phyloP scores from a whole-genome alignment of 2,329 filamentous ascomycete species.

The Cadophora luteo-olivacea region DNA sequence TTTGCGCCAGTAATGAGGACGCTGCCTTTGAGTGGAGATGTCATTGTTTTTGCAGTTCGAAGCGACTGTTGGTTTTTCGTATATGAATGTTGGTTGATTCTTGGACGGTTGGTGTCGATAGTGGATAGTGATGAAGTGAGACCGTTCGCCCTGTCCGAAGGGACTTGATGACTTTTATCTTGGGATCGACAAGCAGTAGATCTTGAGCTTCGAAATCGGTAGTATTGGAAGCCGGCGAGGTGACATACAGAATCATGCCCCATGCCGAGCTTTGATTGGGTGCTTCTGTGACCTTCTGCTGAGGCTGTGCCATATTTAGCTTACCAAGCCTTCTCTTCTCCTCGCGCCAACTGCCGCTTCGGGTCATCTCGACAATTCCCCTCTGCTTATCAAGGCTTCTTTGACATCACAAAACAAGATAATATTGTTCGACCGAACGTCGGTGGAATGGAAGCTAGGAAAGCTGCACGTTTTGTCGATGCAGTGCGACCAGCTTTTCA shows the following conservation, averaged over 20 bases:
- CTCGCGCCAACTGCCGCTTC: not conserved
- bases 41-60: not conserved
- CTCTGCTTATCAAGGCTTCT: not conserved
- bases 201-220: not conserved
- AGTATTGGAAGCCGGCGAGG: not conserved
- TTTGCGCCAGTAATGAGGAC: constrained; percentile 30
- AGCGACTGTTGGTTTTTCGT: not conserved
- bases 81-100: no score
- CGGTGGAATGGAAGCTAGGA: not conserved
- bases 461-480: not conserved
- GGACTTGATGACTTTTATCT: no score
- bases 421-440: not conserved
- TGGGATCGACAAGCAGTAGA: not conserved
- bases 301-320: not conserved
- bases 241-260: not conserved
- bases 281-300: not conserved
- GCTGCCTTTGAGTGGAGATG: constrained; percentile 19
- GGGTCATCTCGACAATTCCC: not conserved
- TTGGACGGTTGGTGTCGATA: not conserved
- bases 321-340: not conserved
- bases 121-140: no score
- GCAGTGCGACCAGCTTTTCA: not conserved
- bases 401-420: not conserved
- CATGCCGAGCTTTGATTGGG: not conserved
- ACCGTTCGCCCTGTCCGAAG: no score